Evolutionary conservation across 768 basidiomycete genomes (phyloP), one percentile per base, ranked within the genome.

Genomic region (Lactarius vividus): DNA sequence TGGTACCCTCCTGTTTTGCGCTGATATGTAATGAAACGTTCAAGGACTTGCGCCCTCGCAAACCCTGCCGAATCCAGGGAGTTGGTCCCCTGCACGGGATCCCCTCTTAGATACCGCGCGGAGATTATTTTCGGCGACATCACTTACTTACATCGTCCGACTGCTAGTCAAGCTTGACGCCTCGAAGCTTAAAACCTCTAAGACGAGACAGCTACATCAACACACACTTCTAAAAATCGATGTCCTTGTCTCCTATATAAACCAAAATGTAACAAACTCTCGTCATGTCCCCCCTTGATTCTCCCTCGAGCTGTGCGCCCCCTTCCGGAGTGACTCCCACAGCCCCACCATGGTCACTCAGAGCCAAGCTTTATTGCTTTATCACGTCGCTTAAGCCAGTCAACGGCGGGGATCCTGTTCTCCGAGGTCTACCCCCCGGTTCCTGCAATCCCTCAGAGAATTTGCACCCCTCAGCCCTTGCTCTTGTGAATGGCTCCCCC

Each of bases 371-470:
- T 16, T 68, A 65, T 42, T 29, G 57, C 23, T 70, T 70, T 37
- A 1, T 20, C 11, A 31, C 44, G 0, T 1, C 52, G 6, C n/a
- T 61, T 56, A 69, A 58, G n/a, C 67, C 60, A 10, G 63, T 26
- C 5, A 59, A 52, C 53, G 46, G 49, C 10, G 61, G 59, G 3
- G 63, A 60, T 28, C 52, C 60, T 20, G 28, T 69, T 39, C 63
- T 70, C 3, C 67, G 61, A 35, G 69, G 69, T 18, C 63, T 69
- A 9, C 67, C 69, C 1, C 31, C 62, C 2, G 67, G 69, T 23
- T 46, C 69, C 31, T 70, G 63, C 54, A 13, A 26, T 52, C 63
- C 67, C 13, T 49, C n/a, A 35, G 69, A 70, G 58, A 35, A 11
- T 13, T 9, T 69, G 29, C 67, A 69, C 26, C 63, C 67, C 5